Evolutionary conservation across 1,139 yeast genomes (phyloP).

Genomic region (Yamadazyma kanchanaburiensis): DNA sequence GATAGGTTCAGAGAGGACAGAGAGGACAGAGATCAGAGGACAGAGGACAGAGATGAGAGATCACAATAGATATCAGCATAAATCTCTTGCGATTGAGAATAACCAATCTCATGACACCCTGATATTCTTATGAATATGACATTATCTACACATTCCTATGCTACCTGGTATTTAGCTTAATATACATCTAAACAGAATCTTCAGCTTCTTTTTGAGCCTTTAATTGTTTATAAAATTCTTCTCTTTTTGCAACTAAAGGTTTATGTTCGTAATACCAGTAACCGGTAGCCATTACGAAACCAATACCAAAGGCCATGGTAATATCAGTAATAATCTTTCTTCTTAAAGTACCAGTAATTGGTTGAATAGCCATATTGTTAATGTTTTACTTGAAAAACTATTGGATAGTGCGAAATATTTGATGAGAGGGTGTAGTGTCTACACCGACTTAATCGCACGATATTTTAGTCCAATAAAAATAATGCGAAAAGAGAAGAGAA

Average conservation of each 20-base stretch:
- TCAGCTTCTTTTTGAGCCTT: conserved; percentile 73
- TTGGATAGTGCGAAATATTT: conserved; percentile 4
- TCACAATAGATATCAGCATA: no score
- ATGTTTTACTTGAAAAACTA: conserved; percentile 2
- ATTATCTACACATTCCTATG: no score
- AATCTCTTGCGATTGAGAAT: no score
- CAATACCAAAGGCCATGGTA: conserved; percentile 56
- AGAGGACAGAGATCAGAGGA: no score
- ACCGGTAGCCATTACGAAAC: conserved; percentile 31
- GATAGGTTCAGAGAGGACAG: no score
- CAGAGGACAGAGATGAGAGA: no score
- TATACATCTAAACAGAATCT: conserved; percentile 38
- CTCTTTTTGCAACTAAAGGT: conserved; percentile 70
- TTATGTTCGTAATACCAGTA: conserved; percentile 55
- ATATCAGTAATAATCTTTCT: conserved; percentile 83
- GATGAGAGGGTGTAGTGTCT: conserved; percentile 1
- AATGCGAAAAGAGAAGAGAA: conserved; percentile 4
- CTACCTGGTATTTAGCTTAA: no score
- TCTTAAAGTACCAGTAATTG: conserved; percentile 82
- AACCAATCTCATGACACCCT: no score
- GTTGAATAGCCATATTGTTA: conserved; percentile 73
- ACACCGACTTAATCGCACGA: conserved; percentile 5
- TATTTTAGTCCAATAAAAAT: conserved; percentile 13
- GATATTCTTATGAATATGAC: no score
- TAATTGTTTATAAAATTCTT: conserved; percentile 75